These are phyloP conservation scores for Podosphaera xanthii DNA, from an alignment of 2,329 filamentous ascomycete genomes.

Conservation along the genomic window DNA sequence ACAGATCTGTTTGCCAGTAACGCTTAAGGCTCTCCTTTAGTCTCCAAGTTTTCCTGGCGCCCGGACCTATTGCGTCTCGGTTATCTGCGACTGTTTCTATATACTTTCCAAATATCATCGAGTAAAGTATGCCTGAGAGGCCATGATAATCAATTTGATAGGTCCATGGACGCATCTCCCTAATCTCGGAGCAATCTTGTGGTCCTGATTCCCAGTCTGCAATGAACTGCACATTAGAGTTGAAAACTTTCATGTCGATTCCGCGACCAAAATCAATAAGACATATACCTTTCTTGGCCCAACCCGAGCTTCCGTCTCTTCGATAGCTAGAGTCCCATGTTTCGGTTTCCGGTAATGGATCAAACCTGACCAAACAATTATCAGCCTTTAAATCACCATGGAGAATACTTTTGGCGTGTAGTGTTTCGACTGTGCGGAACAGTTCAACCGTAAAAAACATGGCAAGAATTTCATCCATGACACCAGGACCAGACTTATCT, in stretches of 20 bases:
- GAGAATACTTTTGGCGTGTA: conserved; percentile 58
- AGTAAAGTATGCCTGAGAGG: conserved; percentile 69
- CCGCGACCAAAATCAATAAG: conserved; percentile 89
- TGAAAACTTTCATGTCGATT: conserved; percentile 80
- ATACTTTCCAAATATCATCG: conserved; percentile 80
- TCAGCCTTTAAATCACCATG: conserved; percentile 92
- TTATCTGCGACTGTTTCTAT: conserved; percentile 43
- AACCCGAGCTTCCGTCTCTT: conserved; percentile 52
- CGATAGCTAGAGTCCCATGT: conserved; percentile 41
- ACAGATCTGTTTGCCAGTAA: conserved; percentile 92
- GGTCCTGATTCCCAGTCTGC: conserved; percentile 83
- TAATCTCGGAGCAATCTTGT: conserved; percentile 87
- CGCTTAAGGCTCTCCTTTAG: conserved; percentile 70
- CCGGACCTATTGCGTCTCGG: conserved; percentile 17
- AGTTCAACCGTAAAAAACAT: conserved; percentile 95
- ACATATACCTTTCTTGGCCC: conserved; percentile 56
- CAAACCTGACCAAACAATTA: conserved; percentile 78
- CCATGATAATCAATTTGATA: conserved; percentile 96
- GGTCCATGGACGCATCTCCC: conserved; percentile 83
- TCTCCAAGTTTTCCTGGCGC: conserved; percentile 41
- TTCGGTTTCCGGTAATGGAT: conserved; percentile 24
- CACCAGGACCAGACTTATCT: conserved; percentile 32
- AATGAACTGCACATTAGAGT: conserved; percentile 58
- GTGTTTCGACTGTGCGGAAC: conserved; percentile 66
- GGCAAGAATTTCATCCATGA: conserved; percentile 73